These are phyloP conservation scores for Elongisporangium prolatum DNA, from an alignment of 352 stramenopile species.

Conservation along the genomic window DNA sequence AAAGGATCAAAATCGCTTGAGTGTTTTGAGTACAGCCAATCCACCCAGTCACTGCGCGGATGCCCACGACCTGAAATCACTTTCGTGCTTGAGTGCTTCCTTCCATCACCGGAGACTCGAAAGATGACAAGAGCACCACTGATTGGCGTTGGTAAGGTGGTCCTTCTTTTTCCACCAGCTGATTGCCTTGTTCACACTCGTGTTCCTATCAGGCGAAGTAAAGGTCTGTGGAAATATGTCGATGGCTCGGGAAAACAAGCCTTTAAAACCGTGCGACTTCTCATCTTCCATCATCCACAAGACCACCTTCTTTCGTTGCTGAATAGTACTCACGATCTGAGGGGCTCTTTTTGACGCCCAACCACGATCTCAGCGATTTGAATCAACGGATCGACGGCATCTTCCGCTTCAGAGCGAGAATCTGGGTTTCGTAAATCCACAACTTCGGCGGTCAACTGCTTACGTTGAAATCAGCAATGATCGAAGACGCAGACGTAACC, in stretches of 20 bases:
- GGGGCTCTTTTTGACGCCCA: no score
- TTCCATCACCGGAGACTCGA: no score
- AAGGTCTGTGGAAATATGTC: conserved; percentile 6
- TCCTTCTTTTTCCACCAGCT: conserved; percentile 8
- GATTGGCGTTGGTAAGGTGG: background rate
- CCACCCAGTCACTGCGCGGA: conserved; percentile 1
- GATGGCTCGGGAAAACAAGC: conserved; percentile 6
- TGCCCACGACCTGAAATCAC: conserved; percentile 2
- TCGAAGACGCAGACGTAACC: background rate
- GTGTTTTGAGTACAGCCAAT: conserved; percentile 4
- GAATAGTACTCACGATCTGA: no score
- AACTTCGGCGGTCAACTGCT: background rate
- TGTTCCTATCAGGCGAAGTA: conserved; percentile 2
- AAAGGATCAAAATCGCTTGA: conserved; percentile 7
- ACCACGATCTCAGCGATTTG: conserved; percentile 4
- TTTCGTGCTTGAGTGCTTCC: conserved; percentile 1
- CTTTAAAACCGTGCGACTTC: conserved; percentile 2
- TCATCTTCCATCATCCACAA: conserved; percentile 3
- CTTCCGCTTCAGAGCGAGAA: background rate
- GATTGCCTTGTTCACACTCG: conserved; percentile 9
- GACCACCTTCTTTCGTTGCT: no score
- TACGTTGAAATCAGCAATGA: conserved; percentile 2
- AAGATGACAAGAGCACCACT: background rate
- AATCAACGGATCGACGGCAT: background rate
- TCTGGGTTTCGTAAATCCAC: background rate